Evolutionary conservation across 768 basidiomycete species (phyloP), one percentile per base, ranked within the genome.

Genomic region (Mycena floridula): DNA sequence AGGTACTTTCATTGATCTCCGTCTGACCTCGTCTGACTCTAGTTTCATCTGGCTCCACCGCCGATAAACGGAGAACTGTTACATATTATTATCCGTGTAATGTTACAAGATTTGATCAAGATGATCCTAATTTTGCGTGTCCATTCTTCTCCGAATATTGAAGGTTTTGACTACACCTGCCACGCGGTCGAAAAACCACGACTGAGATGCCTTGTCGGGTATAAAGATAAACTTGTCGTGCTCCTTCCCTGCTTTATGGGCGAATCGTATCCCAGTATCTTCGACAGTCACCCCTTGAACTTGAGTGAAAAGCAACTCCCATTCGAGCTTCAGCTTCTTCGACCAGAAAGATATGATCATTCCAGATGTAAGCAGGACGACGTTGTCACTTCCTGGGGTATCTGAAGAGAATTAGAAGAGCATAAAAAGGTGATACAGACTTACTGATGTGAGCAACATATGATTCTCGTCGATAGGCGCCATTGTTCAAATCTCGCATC

Each of bases 401-500:
- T 87, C 89, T 88, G 54, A 37, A 45, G 24, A 44, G 37, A 15
- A 48, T 18, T 37, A 23, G 27, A 37, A n/a, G 7, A 3, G n/a
- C 28, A n/a, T 37, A 12, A 23, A 5, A 9, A 27, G 12, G 16
- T 18, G n/a, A 30, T 23, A 21, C 15, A 28, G 15, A 55, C 82
- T 58, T 59, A 92, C 90, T 82, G 49, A 95, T 83, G 56, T 98
- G 95, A 4, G 94, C 95, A 40, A 97, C 84, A 58, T 97, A 97
- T 23, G 67, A 67, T 56, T 97, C 93, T 48, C 75, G 69, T 47
- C 90, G 79, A 62, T 85, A 98, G 13, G 79, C 73, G 8, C 95
- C 96, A 46, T 89, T 82, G 51, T 93, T 90, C 13, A 98, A 64
- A 58, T 97, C 95, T 65, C 82, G 89, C 75, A 98, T 84, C 95